Conservation (phyloP, 2,329 filamentous ascomycete genomes). For the Xylaria sp. region DNA sequence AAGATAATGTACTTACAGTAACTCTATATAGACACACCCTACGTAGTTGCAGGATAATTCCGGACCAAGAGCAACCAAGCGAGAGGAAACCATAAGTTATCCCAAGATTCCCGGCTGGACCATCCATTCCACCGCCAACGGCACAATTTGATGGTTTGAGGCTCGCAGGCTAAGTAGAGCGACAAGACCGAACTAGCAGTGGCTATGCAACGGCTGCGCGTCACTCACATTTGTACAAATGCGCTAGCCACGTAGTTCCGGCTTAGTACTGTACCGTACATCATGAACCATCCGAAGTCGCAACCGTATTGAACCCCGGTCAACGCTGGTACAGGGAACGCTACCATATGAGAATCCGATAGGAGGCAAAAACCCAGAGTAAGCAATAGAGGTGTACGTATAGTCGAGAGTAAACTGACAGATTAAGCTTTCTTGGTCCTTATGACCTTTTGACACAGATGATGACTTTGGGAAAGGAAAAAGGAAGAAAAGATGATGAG, state of each 20-base stretch:
- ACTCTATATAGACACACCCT: neutral
- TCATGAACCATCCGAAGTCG: neutral
- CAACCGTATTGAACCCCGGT: neutral
- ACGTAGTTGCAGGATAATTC: neutral
- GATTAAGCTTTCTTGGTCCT: too few relatives aligned
- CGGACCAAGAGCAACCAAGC: neutral
- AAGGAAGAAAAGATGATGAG: too few relatives aligned
- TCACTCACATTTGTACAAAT: neutral
- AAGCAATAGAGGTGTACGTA: too few relatives aligned
- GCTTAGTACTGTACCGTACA: neutral
- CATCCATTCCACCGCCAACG: neutral
- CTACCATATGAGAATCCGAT: too few relatives aligned
- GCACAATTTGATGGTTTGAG: neutral
- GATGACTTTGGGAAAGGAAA: too few relatives aligned
- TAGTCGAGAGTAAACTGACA: too few relatives aligned
- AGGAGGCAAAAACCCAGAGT: too few relatives aligned
- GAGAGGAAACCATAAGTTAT: neutral
- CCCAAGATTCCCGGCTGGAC: neutral
- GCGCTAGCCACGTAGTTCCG: neutral
- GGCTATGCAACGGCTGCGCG: conserved; percentile 25
- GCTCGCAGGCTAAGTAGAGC: neutral
- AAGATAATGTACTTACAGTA: neutral
- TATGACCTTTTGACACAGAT: too few relatives aligned
- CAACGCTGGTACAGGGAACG: neutral
- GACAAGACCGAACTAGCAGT: conserved; percentile 19